Evolutionary conservation across 805 yeast genomes (phyloP).

Genomic region (Brettanomyces sp.): DNA sequence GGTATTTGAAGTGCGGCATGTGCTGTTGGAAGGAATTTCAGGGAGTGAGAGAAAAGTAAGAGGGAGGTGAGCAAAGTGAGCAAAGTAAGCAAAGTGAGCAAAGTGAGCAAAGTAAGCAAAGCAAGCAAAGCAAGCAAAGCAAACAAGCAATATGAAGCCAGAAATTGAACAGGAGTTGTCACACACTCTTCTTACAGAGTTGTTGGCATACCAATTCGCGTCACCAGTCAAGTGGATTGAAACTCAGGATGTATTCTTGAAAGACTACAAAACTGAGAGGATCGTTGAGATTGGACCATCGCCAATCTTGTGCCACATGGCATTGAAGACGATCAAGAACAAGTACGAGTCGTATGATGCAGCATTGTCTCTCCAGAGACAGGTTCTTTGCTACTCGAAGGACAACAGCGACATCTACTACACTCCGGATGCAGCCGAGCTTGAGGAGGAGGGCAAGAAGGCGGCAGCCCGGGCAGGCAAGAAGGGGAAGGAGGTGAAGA

Average conservation of each 20-base stretch:
- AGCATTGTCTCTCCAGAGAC: slow-evolving; percentile 87
- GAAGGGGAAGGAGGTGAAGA: slow-evolving; percentile 14
- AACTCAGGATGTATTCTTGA: slow-evolving; percentile 94
- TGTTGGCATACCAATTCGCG: slow-evolving; percentile 96
- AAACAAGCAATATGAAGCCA: slow-evolving; percentile 53
- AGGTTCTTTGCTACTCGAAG: slow-evolving; percentile 89
- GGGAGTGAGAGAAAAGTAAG: background rate
- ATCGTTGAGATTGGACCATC: slow-evolving; percentile 99
- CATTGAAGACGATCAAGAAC: slow-evolving; percentile 87
- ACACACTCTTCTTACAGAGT: slow-evolving; percentile 87
- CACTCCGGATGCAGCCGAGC: slow-evolving; percentile 68
- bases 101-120: background rate
- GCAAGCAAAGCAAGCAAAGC: too few relatives aligned
- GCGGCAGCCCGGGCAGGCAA: background rate
- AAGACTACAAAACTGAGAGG: slow-evolving; percentile 91
- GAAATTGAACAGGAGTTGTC: slow-evolving; percentile 97
- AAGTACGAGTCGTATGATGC: slow-evolving; percentile 98
- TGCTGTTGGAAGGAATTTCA: background rate
- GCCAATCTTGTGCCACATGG: slow-evolving; percentile 98
- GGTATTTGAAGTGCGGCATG: too few relatives aligned
- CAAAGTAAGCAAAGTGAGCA: background rate
- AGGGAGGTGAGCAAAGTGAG: background rate
- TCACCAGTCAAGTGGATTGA: slow-evolving; percentile 99
- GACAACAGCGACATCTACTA: slow-evolving; percentile 95
- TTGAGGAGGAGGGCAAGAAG: slow-evolving; percentile 16